A percentile compares a stretch with the other conserved stretches of the same genome.
These are phyloP conservation scores for Tricholoma flavovirens DNA, from an alignment of 768 basidiomycete species.

Conservation along the genomic window DNA sequence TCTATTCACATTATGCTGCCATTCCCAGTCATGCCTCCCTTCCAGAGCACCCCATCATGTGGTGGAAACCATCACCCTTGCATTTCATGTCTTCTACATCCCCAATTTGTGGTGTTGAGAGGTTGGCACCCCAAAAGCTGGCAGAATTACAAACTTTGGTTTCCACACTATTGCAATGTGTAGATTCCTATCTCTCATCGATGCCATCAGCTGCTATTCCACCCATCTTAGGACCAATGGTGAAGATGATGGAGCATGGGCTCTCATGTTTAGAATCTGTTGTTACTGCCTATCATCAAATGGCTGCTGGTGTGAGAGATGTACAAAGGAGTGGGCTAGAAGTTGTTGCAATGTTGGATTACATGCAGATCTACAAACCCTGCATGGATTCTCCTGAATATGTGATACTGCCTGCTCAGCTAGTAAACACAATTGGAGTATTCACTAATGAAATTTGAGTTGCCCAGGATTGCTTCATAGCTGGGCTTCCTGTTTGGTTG, in stretches of 20 bases:
- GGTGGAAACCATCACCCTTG: not conserved
- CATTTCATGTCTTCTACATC: not conserved
- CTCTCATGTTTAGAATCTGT: not conserved
- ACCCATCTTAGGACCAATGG: not conserved
- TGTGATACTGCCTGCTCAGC: not conserved
- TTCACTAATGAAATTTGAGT: not conserved
- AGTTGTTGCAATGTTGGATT: not conserved
- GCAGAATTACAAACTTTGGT: not conserved
- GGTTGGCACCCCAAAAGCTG: not conserved
- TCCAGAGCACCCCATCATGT: not conserved
- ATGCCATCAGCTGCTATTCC: not conserved
- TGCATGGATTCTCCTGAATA: not conserved
- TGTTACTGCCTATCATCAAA: not conserved
- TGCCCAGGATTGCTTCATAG: not conserved
- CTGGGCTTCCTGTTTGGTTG: no score
- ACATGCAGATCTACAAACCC: conserved; percentile 2
- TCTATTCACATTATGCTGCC: not conserved
- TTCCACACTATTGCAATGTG: not conserved
- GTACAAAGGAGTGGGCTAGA: not conserved
- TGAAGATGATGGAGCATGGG: not conserved
- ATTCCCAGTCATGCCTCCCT: not conserved
- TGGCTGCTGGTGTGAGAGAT: not conserved
- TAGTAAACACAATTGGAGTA: not conserved
- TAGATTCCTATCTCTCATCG: not conserved
- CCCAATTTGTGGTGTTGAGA: not conserved